Evolutionary conservation across 768 basidiomycete species (phyloP), one percentile per base, ranked within the genome.

Genomic region (Trametes cubensis): DNA sequence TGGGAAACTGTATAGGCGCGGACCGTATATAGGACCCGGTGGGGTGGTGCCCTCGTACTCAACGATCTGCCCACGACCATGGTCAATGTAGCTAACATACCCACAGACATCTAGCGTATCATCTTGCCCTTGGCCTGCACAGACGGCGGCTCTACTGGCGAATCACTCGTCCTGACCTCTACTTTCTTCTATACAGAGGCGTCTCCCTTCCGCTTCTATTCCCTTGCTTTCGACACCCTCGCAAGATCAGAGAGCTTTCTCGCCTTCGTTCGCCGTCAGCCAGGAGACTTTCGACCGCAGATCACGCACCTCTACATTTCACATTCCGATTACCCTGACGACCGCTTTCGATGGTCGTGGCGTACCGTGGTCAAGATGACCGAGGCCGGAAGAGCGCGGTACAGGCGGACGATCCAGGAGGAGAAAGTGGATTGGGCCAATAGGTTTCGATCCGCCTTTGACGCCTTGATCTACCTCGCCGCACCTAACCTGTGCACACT

Each of bases 101-200:
- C 51, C 4, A 53, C 51, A 14, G 51, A 53, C n/a, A 8, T 53
- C 20, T 53, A 39, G 51, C n/a, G n/a, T 20, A 21, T 15, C 4
- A 39, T 53, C 39, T 15, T 53, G 8, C 15, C 21, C 20, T 18
- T 25, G 5, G 51, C 51, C 4, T 53, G 51, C 20, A 40, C 34
- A 6, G 58, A 60, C 20, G 58, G 58, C 7, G 58, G 58, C 18
- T 46, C 8, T n/a, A 60, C 58, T 14, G 58, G 58, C n/a, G 45
- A 20, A 17, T 60, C 58, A 13, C 58, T 52, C n/a, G 58, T 48
- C 6, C 58, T 53, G 42, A 46, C 58, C 26, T 52, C 41, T 20
- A 60, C 30, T 17, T 60, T 60, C 50, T 52, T 60, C 40, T 40
- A 52, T 23, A 15, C 41, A 13, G 50, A 60, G 26, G 52, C 58